These are phyloP conservation scores for Isabelozyma heimii DNA, from an alignment of 805 yeast species.

Conservation along the genomic window DNA sequence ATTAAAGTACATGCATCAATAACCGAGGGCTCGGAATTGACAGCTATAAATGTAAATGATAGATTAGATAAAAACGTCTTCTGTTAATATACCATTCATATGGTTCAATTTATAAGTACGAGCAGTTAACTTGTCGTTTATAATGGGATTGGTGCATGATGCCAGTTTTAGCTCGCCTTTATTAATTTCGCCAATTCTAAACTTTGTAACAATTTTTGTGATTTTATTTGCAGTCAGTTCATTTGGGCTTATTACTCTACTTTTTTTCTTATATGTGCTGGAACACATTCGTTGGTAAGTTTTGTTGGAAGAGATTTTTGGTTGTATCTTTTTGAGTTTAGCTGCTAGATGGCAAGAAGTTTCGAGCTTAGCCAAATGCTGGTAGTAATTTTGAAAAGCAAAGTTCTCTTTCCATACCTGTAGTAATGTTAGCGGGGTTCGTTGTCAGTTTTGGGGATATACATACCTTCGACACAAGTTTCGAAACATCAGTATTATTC, in stretches of 20 bases:
- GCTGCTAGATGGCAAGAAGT: neutral
- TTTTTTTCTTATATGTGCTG: neutral
- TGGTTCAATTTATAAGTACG: neutral
- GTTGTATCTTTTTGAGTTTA: neutral
- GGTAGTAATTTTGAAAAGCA: conserved; percentile 10
- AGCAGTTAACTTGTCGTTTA: too few species aligned
- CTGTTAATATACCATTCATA: neutral
- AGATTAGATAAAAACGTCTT: neutral
- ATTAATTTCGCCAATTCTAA: neutral
- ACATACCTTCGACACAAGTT: conserved; percentile 10
- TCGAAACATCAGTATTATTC: conserved; percentile 7
- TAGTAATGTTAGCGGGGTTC: conserved; percentile 6
- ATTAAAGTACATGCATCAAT: too few species aligned
- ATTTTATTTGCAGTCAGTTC: neutral
- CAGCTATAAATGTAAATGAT: too few species aligned
- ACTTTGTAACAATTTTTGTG: neutral
- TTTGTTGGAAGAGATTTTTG: neutral
- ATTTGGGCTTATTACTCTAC: neutral
- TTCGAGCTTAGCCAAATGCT: conserved; percentile 7
- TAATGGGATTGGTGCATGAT: too few species aligned
- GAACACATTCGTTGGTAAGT: neutral
- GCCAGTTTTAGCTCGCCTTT: neutral
- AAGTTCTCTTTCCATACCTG: conserved; percentile 16
- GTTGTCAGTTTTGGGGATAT: neutral
- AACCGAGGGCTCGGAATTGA: too few species aligned